Conservation (phyloP, 805 yeast genomes). For the Ogataea pini region DNA sequence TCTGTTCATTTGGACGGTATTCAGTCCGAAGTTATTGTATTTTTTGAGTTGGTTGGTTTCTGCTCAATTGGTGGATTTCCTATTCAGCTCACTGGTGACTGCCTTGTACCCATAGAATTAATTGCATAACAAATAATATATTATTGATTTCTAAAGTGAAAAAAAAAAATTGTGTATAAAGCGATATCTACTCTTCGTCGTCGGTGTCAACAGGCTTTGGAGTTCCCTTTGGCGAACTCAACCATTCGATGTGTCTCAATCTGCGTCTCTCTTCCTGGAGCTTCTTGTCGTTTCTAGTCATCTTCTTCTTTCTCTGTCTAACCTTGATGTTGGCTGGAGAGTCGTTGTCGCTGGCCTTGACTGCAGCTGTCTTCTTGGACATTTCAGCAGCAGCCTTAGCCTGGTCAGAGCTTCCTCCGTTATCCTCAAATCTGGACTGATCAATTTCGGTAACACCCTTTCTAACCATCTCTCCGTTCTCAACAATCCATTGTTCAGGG, state of each 20-base stretch:
- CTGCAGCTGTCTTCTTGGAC: constrained; percentile 48
- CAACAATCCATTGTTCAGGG: constrained; percentile 98
- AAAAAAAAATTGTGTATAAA: neutral
- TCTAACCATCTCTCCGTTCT: constrained; percentile 84
- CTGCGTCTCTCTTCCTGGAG: constrained; percentile 90
- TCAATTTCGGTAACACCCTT: constrained; percentile 80
- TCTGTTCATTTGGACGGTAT: constrained; percentile 95
- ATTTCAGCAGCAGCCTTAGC: constrained; percentile 47
- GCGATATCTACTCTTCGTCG: constrained; percentile 64
- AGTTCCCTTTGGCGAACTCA: constrained; percentile 95
- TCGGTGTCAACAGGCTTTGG: constrained; percentile 94
- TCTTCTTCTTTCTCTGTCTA: constrained; percentile 89
- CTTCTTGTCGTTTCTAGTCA: constrained; percentile 96
- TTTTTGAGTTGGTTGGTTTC: constrained; percentile 73
- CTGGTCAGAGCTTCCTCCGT: constrained; percentile 50
- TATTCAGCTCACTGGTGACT: constrained; percentile 26
- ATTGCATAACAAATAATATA: neutral
- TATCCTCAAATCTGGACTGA: constrained; percentile 78
- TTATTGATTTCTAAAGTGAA: neutral
- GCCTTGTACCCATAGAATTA: constrained; percentile 2
- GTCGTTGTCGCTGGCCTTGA: constrained; percentile 68
- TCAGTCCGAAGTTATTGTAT: constrained; percentile 87
- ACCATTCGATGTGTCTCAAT: constrained; percentile 91
- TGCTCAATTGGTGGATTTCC: constrained; percentile 42
- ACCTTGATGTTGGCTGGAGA: constrained; percentile 97